Percentiles rank a stretch among this genome's conserved stretches.
Conservation (phyloP, 2,329 filamentous ascomycete genomes). For the Chaetomium olivaceum region DNA sequence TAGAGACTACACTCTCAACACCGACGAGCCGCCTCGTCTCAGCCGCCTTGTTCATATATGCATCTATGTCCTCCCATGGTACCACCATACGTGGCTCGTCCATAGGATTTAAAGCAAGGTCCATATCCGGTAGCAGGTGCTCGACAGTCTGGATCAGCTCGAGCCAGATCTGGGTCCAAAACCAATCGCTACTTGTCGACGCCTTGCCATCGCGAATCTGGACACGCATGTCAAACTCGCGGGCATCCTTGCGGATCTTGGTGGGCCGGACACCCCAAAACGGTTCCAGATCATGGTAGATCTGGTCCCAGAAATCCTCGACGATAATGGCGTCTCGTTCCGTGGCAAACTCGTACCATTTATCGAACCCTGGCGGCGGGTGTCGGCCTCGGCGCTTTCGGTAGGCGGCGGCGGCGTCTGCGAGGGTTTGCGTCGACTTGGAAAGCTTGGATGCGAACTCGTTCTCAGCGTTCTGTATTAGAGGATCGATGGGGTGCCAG, state of each 20-base stretch:
- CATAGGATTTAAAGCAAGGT: conserved; percentile 66
- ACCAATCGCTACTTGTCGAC: conserved; percentile 54
- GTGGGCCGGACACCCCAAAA: conserved; percentile 54
- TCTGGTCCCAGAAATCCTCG: conserved; percentile 65
- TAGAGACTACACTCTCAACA: conserved; percentile 46
- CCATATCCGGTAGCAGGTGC: conserved; percentile 64
- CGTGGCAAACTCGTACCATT: conserved; percentile 58
- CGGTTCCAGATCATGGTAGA: conserved; percentile 62
- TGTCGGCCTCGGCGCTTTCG: conserved; percentile 58
- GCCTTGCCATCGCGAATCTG: conserved; percentile 56
- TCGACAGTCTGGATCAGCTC: conserved; percentile 54
- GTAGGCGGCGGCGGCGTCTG: conserved; percentile 56
- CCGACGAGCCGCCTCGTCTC: conserved; percentile 48
- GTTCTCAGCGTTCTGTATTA: conserved; percentile 50
- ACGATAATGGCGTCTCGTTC: conserved; percentile 56
- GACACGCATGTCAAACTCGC: conserved; percentile 61
- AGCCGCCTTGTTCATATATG: conserved; percentile 54
- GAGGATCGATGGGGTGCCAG: conserved; percentile 51
- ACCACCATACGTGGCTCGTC: conserved; percentile 66
- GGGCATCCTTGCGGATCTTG: conserved; percentile 53
- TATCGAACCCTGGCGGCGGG: conserved; percentile 62
- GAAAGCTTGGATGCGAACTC: conserved; percentile 46
- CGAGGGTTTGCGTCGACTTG: conserved; percentile 50
- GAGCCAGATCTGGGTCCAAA: conserved; percentile 60
- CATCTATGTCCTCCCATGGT: conserved; percentile 62